phyloP scores from a whole-genome alignment of 768 basidiomycete species.

The Piloderma croceum region DNA sequence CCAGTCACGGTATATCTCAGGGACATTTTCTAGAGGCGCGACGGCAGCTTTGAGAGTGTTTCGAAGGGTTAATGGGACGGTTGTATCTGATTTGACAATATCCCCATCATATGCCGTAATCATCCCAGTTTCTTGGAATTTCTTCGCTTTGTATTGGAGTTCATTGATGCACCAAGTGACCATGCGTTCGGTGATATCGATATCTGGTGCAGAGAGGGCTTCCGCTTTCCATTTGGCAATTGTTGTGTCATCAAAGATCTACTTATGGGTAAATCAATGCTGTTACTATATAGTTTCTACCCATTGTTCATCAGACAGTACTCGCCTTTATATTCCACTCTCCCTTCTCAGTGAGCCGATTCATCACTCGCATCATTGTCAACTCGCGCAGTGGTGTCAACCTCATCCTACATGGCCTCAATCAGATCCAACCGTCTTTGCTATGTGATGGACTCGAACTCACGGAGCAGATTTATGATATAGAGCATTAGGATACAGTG shows the following conservation, averaged over 20 bases:
- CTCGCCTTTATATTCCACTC: slow-evolving; percentile 30
- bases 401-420: slow-evolving; percentile 16
- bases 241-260: slow-evolving; percentile 21
- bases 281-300: background rate
- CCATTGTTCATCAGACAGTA: too few relatives aligned
- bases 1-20: slow-evolving; percentile 22
- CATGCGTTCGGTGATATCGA: slow-evolving; percentile 22
- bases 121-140: slow-evolving; percentile 4
- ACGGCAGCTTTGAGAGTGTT: slow-evolving; percentile 4
- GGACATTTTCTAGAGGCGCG: slow-evolving; percentile 15
- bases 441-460: too few relatives aligned
- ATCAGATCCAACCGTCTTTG: too few relatives aligned
- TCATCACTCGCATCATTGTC: slow-evolving; percentile 32
- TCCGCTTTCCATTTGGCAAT: slow-evolving; percentile 23
- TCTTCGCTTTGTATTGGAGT: slow-evolving; percentile 20
- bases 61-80: slow-evolving; percentile 13
- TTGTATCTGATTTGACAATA: slow-evolving; percentile 21
- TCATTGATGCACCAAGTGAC: slow-evolving; percentile 25
- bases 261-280: background rate
- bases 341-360: slow-evolving; percentile 29
- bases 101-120: slow-evolving; percentile 22
- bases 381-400: slow-evolving; percentile 27
- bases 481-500: too few relatives aligned
- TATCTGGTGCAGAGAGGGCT: slow-evolving; percentile 4
- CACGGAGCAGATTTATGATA: too few relatives aligned